phyloP scores from a whole-genome alignment of 129 eudicot species.

The Ambrosia artemisiifolia region DNA sequence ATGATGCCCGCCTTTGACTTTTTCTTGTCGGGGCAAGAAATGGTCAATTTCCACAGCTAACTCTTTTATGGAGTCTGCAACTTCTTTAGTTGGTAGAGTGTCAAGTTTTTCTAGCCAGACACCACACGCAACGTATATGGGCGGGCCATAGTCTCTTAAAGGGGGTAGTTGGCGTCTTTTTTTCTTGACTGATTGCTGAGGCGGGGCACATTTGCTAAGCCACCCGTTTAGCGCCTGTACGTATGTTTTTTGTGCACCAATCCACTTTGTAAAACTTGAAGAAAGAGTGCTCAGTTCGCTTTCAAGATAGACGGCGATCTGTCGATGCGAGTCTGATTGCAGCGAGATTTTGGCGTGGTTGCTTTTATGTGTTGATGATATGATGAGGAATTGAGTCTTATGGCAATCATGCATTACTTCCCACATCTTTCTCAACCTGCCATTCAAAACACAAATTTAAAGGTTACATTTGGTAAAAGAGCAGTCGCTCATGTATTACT shows the following conservation, averaged over 20 bases:
- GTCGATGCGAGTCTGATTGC: constrained; percentile 68
- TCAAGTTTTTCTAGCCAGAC: constrained; percentile 71
- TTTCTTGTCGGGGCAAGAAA: constrained; percentile 77
- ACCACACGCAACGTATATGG: constrained; percentile 72
- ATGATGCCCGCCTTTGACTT: constrained; percentile 41
- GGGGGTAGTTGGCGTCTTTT: constrained; percentile 51
- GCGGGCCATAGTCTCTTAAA: constrained; percentile 65
- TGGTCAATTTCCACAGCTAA: constrained; percentile 60
- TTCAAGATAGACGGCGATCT: constrained; percentile 48
- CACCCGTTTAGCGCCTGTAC: constrained; percentile 66
- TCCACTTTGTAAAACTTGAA: constrained; percentile 77
- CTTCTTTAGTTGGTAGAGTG: constrained; percentile 57
- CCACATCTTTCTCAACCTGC: constrained; percentile 94
- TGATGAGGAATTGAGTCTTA: constrained; percentile 60
- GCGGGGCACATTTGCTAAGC: constrained; percentile 78
- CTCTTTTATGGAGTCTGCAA: constrained; percentile 58
- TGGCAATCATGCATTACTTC: constrained; percentile 85
- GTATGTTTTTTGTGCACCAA: constrained; percentile 64
- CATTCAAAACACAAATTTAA: background rate
- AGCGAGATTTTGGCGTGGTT: constrained; percentile 41
- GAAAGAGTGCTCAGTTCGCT: constrained; percentile 49
- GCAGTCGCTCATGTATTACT: no score
- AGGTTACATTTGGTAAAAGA: background rate
- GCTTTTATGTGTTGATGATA: constrained; percentile 46
- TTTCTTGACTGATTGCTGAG: constrained; percentile 51